phyloP scores from a whole-genome alignment of 352 stramenopile species.

The Pythium rhizo-oryzae region DNA sequence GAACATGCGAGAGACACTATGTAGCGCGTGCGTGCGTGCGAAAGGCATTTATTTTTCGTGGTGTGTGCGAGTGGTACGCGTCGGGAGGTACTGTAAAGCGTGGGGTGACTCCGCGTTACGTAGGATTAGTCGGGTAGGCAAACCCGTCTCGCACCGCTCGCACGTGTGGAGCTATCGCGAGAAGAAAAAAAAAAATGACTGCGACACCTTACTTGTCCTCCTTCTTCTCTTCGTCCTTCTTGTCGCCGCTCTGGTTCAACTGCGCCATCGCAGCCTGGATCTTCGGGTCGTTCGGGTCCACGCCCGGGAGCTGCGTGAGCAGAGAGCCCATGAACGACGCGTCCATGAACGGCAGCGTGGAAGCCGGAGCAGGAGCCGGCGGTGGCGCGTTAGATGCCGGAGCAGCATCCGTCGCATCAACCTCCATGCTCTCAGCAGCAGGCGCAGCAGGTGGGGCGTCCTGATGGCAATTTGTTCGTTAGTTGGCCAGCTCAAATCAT shows the following conservation, averaged over 20 bases:
- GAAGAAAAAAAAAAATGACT: constrained; percentile 6
- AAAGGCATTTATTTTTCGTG: neutral
- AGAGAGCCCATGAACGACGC: constrained; percentile 90
- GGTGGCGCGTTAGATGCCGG: constrained; percentile 41
- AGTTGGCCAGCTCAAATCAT: too few relatives aligned
- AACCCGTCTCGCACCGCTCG: neutral
- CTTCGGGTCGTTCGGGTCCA: constrained; percentile 93
- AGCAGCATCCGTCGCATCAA: constrained; percentile 36
- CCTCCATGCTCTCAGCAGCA: constrained; percentile 40
- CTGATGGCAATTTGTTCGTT: neutral
- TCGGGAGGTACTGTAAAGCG: neutral
- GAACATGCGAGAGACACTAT: constrained; percentile 1
- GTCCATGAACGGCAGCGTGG: constrained; percentile 89
- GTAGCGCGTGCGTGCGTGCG: neutral
- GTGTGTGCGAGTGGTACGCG: neutral
- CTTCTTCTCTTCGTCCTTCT: constrained; percentile 86
- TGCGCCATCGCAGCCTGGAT: constrained; percentile 91
- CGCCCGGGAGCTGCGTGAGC: constrained; percentile 85
- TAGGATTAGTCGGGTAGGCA: neutral
- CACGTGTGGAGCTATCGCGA: neutral
- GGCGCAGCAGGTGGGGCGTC: constrained; percentile 17
- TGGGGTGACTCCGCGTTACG: neutral
- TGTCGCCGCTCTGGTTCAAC: constrained; percentile 81
- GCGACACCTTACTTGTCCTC: constrained; percentile 66
- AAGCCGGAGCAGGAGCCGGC: constrained; percentile 72